Conservation (phyloP, 768 basidiomycete genomes). For the Austroboletus festivus region DNA sequence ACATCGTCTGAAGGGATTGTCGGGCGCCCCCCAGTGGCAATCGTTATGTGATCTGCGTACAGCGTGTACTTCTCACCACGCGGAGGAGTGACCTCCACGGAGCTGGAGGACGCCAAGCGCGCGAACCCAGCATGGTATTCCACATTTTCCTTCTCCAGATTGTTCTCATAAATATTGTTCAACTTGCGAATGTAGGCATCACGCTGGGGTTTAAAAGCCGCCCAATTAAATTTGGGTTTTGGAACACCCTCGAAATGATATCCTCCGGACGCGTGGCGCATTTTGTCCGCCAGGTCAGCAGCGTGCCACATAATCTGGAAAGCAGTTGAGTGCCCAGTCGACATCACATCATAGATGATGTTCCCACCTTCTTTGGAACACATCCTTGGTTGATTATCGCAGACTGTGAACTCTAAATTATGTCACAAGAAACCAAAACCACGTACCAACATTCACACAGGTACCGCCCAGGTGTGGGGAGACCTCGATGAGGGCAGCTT, state of each 20-base stretch:
- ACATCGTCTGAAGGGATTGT: conserved; percentile 70
- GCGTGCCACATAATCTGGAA: conserved; percentile 96
- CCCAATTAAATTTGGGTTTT: conserved; percentile 79
- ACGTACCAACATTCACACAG: conserved; percentile 95
- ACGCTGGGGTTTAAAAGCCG: conserved; percentile 85
- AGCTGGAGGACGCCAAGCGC: conserved; percentile 62
- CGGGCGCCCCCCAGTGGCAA: conserved; percentile 87
- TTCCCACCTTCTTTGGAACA: conserved; percentile 88
- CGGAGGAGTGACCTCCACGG: conserved; percentile 67
- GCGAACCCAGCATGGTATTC: conserved; percentile 83
- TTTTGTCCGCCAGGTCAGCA: conserved; percentile 82
- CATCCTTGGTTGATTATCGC: conserved; percentile 57
- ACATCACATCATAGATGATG: background rate
- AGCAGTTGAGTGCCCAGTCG: background rate
- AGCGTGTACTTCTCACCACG: conserved; percentile 73
- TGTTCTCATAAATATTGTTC: conserved; percentile 89
- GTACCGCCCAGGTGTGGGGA: conserved; percentile 82
- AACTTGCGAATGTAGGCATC: conserved; percentile 91
- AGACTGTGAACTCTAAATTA: conserved; percentile 1
- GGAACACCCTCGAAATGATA: conserved; percentile 67
- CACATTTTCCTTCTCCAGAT: conserved; percentile 83
- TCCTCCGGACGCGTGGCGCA: conserved; percentile 68
- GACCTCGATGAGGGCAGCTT: conserved; percentile 85
- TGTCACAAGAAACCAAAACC: background rate
- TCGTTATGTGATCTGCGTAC: conserved; percentile 70